Evolutionary conservation across 1,139 yeast genomes (phyloP), one percentile per base, ranked within the genome.

Genomic region (Petasospora fabianii): DNA sequence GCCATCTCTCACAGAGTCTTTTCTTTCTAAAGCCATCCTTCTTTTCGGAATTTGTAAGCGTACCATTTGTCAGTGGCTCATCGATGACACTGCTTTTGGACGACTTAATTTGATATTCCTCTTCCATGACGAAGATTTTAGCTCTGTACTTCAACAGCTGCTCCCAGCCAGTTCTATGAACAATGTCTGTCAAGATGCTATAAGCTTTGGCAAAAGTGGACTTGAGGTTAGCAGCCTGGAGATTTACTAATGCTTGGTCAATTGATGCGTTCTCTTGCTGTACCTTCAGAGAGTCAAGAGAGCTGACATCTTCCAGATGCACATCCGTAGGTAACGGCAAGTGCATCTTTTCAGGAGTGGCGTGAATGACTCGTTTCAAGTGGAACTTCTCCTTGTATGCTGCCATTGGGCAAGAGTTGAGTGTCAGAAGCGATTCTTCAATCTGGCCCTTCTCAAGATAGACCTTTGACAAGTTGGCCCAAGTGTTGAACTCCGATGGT

Each of bases 321-420:
- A 83, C 97, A 55, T 90, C 97, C 4, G 73, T 64, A 2, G 98
- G 97, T 27, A 87, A 71, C 1, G 97, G 97, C 45, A 88, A 72
- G 56, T 86, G 95, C 41, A 84, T 70, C 44, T 76, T 80, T 26
- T 81, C 77, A 21, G 84, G 75, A 6, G 75, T 71, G 2, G 53
- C 44, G 12, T 61, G 55, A 1, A 60, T 60, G 7, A 64, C 58
- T 46, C 72, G 55, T 40, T 61, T 61, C 44, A 65, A 54, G 62
- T 69, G 88, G 76, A 64, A 95, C 69, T 77, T 76, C 47, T 86
- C 95, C 54, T 79, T 81, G 51, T 80, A 79, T 1, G 94, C 77
- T 51, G 90, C 84, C 95, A 92, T 88, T 14, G 98, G 98, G 54
- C 97, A 85, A 3, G 97, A 84, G 58, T 92, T 92, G 51, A 92